Evolutionary conservation across 345 rosid species (phyloP), one percentile per base, ranked within the genome.

Genomic region (Punica granatum): DNA sequence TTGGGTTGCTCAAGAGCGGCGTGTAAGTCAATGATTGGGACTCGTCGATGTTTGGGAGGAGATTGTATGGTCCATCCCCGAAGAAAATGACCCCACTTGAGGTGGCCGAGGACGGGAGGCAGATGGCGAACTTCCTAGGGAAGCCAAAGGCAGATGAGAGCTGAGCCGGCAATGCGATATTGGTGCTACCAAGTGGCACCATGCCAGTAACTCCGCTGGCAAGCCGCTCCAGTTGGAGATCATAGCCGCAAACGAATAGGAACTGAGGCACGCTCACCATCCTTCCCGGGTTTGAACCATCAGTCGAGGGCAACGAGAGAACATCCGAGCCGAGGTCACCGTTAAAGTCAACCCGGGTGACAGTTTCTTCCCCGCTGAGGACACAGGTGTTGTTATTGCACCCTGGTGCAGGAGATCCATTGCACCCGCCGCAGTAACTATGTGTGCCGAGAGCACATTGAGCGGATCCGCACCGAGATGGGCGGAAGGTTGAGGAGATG

Each of bases 301-400:
- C 67, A 2, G 84, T 82, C n/a, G 88, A 82, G 21, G 61, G 72
- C 42, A 83, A 42, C 1, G 80, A 67, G 7, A 82, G 73, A 19
- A 78, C 75, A 62, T 83, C 90, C 31, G 69, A 67, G 13, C 74
- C 81, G 3, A 83, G 44, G 49, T 76, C 77, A 3, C 90, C 88
- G 0, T 26, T 3, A 0, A 77, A 77, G 32, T 63, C 69, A 4
- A 66, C 74, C 1, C 43, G 10, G 0, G 65, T 69, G 0, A 78
- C 53, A 16, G 88, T 63, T 70, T 83, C 75, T 36, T 75, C 83
- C 0, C 79, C 82, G 11, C 63, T n/a, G 74, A 63, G 74, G 16
- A 74, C 70, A 11, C 90, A 86, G 1, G 84, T 82, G 71, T 75
- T 72, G 58, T 82, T 84, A 72, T 75, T 70, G 77, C 86, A 86